Base-by-base conservation (phyloP, 805 yeast genomes). In the Ogataea ramenticola region DNA sequence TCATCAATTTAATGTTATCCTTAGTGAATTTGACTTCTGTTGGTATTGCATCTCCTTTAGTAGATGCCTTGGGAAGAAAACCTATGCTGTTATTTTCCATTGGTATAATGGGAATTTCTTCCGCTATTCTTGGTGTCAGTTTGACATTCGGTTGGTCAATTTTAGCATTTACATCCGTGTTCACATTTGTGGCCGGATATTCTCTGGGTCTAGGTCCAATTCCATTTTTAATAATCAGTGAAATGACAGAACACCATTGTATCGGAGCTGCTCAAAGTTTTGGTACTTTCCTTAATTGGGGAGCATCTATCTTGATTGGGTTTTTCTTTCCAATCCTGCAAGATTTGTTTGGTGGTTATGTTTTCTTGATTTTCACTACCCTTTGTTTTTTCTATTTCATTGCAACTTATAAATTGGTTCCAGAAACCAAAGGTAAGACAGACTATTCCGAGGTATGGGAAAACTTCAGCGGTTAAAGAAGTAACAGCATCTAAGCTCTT, bases 271-370 rank as follows among this genome's bases (percentile, higher is more conserved):
- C 96, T 1, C 96, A 88, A 64, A 82, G 91, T 57, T 79, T 83
- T 64, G 96, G 95, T 15, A 85, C 88, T 0, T 75, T 86, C 3
- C 73, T 83, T 65, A 88, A 87, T 60, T 88, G 96, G 96, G 51
- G 84, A 8, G 83, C 93, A 1, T 83, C 95, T 0, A 86, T 88
- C 54, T 51, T 79, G 1, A 78, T 84, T 20, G 93, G 90, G 1
- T 83, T 70, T 51, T 59, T 77, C 20, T 88, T 88, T 69, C 96
- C 96, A 1, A 63, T 79, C 12, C 58, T 82, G 26, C 76, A 80
- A 56, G 66, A 67, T 20, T 50, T 62, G 49, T 55, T 87, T 30
- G 93, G 91, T 12, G 86, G 91, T 0, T 75, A 74, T 19, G 87
- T 82, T 27, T 88, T 82, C 65, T 68, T 75, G 47, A 56, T 84